A percentile compares a stretch with the other conserved stretches of the same genome.
phyloP scores from a whole-genome alignment of 2,329 filamentous ascomycete genomes.

The Aplosporella prunicola region DNA sequence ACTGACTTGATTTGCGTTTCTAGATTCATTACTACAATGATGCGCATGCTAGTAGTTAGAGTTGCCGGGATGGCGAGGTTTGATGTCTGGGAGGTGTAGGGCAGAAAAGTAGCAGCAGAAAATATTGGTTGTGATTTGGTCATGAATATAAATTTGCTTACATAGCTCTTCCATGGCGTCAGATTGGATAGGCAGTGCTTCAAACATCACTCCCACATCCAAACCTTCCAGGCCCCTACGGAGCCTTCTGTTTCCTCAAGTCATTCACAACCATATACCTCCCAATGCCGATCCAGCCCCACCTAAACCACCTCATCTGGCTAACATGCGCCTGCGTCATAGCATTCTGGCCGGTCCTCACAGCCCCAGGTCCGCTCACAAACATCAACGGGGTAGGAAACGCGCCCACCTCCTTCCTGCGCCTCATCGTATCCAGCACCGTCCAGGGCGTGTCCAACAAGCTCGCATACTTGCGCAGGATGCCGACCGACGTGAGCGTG shows the following conservation, averaged over 20 bases:
- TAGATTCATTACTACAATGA: constrained; percentile 31
- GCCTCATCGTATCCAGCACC: constrained; percentile 46
- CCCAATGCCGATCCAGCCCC: constrained; percentile 85
- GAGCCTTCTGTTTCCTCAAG: constrained; percentile 50
- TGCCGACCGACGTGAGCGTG: constrained; percentile 62
- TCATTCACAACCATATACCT: constrained; percentile 97
- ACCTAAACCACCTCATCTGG: constrained; percentile 98
- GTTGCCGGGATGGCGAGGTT: not conserved
- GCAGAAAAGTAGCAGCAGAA: too few species aligned
- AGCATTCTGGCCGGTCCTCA: constrained; percentile 64
- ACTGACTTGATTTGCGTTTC: not conserved
- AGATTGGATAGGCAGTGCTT: too few species aligned
- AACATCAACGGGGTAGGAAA: constrained; percentile 54
- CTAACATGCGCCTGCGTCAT: constrained; percentile 88
- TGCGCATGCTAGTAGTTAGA: constrained; percentile 23
- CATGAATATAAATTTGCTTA: too few species aligned
- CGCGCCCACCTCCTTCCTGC: constrained; percentile 42
- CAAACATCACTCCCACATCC: too few species aligned
- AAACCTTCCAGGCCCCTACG: too few species aligned
- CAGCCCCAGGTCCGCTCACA: constrained; percentile 55
- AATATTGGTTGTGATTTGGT: too few species aligned
- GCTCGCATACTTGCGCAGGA: constrained; percentile 72
- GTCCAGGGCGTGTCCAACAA: constrained; percentile 69
- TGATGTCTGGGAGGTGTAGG: not conserved
- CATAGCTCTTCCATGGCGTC: too few species aligned